Conservation (phyloP, 148 eudicot species). For the Vaccinium vitisidaea region DNA sequence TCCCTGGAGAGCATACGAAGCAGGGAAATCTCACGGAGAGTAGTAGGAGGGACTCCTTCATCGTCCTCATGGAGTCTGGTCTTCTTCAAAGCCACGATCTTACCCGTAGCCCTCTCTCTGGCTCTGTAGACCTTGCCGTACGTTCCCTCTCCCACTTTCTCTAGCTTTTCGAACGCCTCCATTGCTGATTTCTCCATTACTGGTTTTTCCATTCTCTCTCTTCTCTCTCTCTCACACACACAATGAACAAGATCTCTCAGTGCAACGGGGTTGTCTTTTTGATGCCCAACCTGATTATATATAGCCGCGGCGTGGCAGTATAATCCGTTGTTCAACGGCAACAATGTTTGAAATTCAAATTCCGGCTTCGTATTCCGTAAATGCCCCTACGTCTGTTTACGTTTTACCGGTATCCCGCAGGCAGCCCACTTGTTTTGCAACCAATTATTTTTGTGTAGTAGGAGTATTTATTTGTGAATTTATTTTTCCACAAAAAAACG, state of each 20-base stretch:
- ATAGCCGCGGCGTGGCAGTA: not conserved
- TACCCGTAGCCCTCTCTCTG: slow-evolving; percentile 74
- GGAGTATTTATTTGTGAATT: no score
- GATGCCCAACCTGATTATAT: not conserved
- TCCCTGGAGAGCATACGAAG: slow-evolving; percentile 91
- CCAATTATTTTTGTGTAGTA: not conserved
- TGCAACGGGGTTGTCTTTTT: not conserved
- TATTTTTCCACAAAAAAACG: no score
- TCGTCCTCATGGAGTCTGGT: slow-evolving; percentile 89
- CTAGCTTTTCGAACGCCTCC: slow-evolving; percentile 94
- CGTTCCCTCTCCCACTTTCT: slow-evolving; percentile 97
- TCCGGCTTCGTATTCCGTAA: not conserved
- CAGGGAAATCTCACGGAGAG: slow-evolving; percentile 88
- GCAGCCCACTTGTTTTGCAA: not conserved
- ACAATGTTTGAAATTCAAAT: slow-evolving; percentile 13
- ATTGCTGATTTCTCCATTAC: slow-evolving; percentile 46
- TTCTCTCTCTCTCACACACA: slow-evolving; percentile 26
- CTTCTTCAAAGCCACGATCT: slow-evolving; percentile 93
- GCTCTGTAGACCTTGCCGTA: slow-evolving; percentile 95
- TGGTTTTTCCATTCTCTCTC: slow-evolving; percentile 19
- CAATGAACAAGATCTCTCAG: not conserved
- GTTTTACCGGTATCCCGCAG: not conserved
- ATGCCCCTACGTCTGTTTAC: not conserved
- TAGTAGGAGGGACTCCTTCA: slow-evolving; percentile 96
- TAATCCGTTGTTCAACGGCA: slow-evolving; percentile 13